Conservation (phyloP, 768 basidiomycete species). For the Lyophyllum decastes region DNA sequence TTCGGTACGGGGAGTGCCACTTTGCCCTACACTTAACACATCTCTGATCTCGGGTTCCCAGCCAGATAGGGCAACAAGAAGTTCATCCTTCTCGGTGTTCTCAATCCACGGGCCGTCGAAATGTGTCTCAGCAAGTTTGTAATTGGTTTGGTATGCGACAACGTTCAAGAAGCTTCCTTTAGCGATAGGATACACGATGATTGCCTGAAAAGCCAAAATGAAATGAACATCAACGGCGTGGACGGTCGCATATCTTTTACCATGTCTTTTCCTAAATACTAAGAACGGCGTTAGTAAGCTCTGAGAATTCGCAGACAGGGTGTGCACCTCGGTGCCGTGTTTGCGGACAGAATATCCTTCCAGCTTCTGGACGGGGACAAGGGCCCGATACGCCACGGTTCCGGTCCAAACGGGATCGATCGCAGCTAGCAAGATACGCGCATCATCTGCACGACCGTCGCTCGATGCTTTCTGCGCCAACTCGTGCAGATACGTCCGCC, state of each 20-base stretch:
- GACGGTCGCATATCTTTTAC: constrained; percentile 12
- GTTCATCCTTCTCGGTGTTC: constrained; percentile 30
- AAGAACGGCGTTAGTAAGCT: background rate
- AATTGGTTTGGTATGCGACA: constrained; percentile 29
- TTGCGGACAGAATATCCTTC: constrained; percentile 4
- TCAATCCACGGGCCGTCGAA: constrained; percentile 33
- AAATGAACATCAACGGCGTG: constrained; percentile 1
- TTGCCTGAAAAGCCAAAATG: constrained; percentile 26
- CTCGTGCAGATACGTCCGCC: constrained; percentile 24
- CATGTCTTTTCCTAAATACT: constrained; percentile 35
- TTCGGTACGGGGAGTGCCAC: background rate
- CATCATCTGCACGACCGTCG: constrained; percentile 8
- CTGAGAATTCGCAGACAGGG: background rate
- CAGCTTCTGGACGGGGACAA: constrained; percentile 29
- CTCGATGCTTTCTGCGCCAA: constrained; percentile 7
- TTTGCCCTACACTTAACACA: constrained; percentile 26
- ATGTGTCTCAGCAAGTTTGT: constrained; percentile 26
- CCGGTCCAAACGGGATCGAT: constrained; percentile 43
- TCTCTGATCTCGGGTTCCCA: constrained; percentile 38
- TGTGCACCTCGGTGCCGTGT: constrained; percentile 22
- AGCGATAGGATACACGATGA: constrained; percentile 40
- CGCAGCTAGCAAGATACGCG: constrained; percentile 10
- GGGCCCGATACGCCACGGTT: constrained; percentile 34
- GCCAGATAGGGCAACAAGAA: constrained; percentile 26
- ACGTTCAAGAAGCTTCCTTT: constrained; percentile 37